phyloP scores from a whole-genome alignment of 176 grass and related monocot species.

The Triticum aestivum region DNA sequence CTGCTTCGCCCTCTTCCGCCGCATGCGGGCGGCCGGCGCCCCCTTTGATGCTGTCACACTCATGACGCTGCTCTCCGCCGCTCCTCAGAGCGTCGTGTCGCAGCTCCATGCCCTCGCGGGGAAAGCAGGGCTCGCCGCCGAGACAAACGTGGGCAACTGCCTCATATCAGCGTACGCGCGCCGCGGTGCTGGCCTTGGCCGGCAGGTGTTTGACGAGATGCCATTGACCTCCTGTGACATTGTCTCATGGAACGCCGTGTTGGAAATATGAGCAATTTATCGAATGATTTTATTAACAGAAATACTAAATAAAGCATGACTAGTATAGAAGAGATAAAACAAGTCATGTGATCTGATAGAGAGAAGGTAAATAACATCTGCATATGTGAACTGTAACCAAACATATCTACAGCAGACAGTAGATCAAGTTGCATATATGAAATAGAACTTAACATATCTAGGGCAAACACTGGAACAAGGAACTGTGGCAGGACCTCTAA shows the following conservation, averaged over 20 bases:
- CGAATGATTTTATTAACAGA: too few relatives aligned
- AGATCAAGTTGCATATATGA: too few relatives aligned
- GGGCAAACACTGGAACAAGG: too few relatives aligned
- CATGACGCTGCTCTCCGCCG: slow-evolving; percentile 45
- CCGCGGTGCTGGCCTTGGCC: slow-evolving; percentile 30
- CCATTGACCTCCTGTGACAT: slow-evolving; percentile 37
- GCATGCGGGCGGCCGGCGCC: slow-evolving; percentile 32
- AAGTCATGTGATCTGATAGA: too few relatives aligned
- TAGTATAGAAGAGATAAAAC: too few relatives aligned
- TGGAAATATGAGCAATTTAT: too few relatives aligned
- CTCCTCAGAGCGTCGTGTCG: slow-evolving; percentile 33
- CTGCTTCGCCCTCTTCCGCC: slow-evolving; percentile 49
- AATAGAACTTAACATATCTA: too few relatives aligned
- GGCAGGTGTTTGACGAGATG: slow-evolving; percentile 47
- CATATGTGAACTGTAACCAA: too few relatives aligned
- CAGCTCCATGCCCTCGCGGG: slow-evolving; percentile 48
- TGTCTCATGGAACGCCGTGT: slow-evolving; percentile 57
- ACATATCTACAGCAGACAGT: too few relatives aligned
- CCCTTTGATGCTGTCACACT: slow-evolving; percentile 60
- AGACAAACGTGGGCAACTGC: slow-evolving; percentile 52
- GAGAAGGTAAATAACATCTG: too few relatives aligned
- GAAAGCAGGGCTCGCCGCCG: background rate
- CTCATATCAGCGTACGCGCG: slow-evolving; percentile 46
- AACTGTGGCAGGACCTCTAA: too few relatives aligned
- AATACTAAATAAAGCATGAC: too few relatives aligned